Percentiles rank a stretch among this genome's conserved stretches.
Conservation (phyloP, 768 basidiomycete genomes). For the Clitopilus hobsonii region DNA sequence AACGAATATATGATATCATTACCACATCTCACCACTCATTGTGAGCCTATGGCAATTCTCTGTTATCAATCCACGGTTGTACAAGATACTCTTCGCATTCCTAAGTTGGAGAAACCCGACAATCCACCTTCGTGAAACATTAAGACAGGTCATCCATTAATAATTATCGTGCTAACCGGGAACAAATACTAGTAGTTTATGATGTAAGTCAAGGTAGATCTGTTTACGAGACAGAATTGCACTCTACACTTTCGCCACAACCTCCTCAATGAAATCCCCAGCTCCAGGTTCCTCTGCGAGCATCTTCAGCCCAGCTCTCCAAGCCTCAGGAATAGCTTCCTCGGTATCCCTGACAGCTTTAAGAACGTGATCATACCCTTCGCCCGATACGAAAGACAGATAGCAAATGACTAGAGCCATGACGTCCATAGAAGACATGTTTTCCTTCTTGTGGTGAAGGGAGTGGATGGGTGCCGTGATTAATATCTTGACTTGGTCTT, state of each 20-base stretch:
- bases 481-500: slow-evolving; percentile 14
- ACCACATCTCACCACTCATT: too few species aligned
- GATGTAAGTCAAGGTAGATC: too few species aligned
- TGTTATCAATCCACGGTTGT: too few species aligned
- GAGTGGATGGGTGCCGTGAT: slow-evolving; percentile 15
- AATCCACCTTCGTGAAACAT: too few species aligned
- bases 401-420: slow-evolving; percentile 20
- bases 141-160: too few species aligned
- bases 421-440: slow-evolving; percentile 16
- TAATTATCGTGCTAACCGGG: too few species aligned
- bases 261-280: slow-evolving; percentile 11
- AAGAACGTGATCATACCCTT: slow-evolving; percentile 13
- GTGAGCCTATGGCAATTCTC: too few species aligned
- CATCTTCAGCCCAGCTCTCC: slow-evolving; percentile 15
- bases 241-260: slow-evolving; percentile 6
- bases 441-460: neutral
- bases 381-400: slow-evolving; percentile 18
- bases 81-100: too few species aligned
- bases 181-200: too few species aligned
- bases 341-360: slow-evolving; percentile 15
- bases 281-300: slow-evolving; percentile 8
- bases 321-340: slow-evolving; percentile 12
- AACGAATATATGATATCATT: too few species aligned
- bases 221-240: neutral
- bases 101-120: too few species aligned